Base-by-base conservation (phyloP, 176 grass and related monocot species). In the Cenchrus americanus region DNA sequence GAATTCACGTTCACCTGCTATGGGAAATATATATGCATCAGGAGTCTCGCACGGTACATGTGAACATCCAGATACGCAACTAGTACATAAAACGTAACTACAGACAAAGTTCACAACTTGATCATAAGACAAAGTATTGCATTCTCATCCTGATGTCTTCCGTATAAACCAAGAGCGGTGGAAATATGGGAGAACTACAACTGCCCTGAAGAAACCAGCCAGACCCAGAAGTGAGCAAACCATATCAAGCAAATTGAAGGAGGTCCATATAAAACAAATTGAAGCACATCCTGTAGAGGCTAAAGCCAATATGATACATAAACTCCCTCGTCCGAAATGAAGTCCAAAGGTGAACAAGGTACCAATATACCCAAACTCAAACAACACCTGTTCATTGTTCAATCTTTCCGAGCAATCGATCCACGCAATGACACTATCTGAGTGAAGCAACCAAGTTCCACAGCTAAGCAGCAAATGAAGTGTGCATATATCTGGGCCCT, bases 381-480 rank as follows among this genome's bases (percentile, higher is more conserved):
- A 30, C 62, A 71, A 1, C 72, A 71, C 17, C 4, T 3, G 51
- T 26, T 14, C 26, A 60, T 51, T 34, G 26, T 21, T 57, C 8
- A 66, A 43, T 54, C 18, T n/a, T 55, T 75, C 32, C 24, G 30
- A 70, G 43, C 34, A 37, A 37, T 44, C 1, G 62, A 21, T 27
- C 49, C 19, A 72, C 5, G 77, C 21, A 23, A 22, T 26, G 47
- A 18, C 14, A 14, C 15, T 13, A 23, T 21, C 2, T 57, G 23
- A 81, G 5, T 42, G 21, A 67, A 49, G 30, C 41, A 88, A 75
- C 71, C 32, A 52, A 58, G 27, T 27, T 73, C 51, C 44, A 62
- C 40, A 49, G 19, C 37, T 13, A 62, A n/a, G 14, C 49, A 71
- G 1, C 15, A 50, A 69, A 27, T 50, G 42, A 53, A 75, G 17